Evolutionary conservation across 2,329 filamentous ascomycete genomes (phyloP).

Genomic region (Onygena corvina): DNA sequence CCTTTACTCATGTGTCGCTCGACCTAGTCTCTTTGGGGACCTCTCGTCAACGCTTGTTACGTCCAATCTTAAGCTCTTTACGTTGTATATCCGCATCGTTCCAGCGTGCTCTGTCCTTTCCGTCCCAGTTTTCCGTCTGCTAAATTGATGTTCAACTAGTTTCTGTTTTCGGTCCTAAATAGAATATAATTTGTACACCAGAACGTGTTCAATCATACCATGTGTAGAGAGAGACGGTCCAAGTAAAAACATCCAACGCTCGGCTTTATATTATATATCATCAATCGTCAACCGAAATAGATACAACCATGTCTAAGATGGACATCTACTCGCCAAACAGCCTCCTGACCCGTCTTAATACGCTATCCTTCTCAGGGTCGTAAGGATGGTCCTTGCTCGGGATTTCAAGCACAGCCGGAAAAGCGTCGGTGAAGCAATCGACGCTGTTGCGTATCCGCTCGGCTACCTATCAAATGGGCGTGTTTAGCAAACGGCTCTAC

Average conservation of each 20-base stretch:
- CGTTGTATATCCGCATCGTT: neutral
- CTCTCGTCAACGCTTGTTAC: neutral
- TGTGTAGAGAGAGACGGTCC: neutral
- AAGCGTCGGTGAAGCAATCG: constrained; percentile 84
- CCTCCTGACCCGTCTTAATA: constrained; percentile 72
- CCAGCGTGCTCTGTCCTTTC: neutral
- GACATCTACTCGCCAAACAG: constrained; percentile 47
- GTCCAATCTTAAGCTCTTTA: neutral
- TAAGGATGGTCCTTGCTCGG: constrained; percentile 98
- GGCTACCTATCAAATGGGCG: constrained; percentile 53
- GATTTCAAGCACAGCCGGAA: constrained; percentile 92
- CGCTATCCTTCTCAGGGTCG: constrained; percentile 97
- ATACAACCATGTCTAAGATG: neutral
- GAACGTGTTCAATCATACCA: too few species aligned
- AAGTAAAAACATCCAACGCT: neutral
- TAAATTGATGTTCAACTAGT: neutral
- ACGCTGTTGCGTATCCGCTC: constrained; percentile 85
- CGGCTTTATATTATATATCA: constrained; percentile 4
- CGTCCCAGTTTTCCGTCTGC: neutral
- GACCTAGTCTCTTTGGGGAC: neutral
- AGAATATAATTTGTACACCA: neutral
- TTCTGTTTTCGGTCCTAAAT: neutral
- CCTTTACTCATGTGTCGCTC: too few species aligned
- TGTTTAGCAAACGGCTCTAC: neutral
- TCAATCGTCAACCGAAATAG: neutral